Base-by-base conservation (phyloP, 1,284 basidiomycete species). In the Chondrostereum purpureum region DNA sequence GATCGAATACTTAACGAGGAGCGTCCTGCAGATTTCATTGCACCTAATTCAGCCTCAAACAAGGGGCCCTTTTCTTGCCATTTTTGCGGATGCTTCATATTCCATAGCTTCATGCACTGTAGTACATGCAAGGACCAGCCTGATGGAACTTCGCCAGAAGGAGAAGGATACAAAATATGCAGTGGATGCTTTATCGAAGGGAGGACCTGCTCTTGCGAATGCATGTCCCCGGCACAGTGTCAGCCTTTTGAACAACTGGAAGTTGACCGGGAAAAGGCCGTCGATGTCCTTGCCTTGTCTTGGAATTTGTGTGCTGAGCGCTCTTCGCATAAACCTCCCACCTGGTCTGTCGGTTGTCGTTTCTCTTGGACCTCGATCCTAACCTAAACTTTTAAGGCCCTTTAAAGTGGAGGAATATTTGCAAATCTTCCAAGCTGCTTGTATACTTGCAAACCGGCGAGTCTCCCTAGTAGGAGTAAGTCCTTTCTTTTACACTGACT, bases 71-170 rank as follows among this genome's bases (percentile, higher is more conserved):
- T 64, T 14, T 60, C 61, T 1, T 89, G 87, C 56, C 85, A 89
- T 58, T 88, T 84, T 58, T 89, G 86, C 53, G 79, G 77, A 11
- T 75, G 73, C 2, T 87, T 89, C 54, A 77, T 89, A 47, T 89
- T 88, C 53, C 80, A 86, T 53, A 80, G 81, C 50, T 88, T 80
- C 57, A 84, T 89, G 51, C 78, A 83, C 56, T 89, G 86, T 55
- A 53, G 57, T 4, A 46, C 53, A 0, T 83, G 82, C 53, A 50
- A 41, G 8, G n/a, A n/a, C n/a, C n/a, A n/a, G n/a, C 51, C 59
- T 13, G 40, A 33, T n/a, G 27, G 27, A 8, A 8, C 27, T 31
- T n/a, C n/a, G 8, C 45, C 43, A 14, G 47, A 58, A 14, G 72
- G 67, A 2, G 68, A 70, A 50, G 73, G 72, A n/a, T 61, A 78